A percentile compares a stretch with the other conserved stretches of the same genome.
These are phyloP conservation scores for Arctium minus DNA, from an alignment of 129 eudicot species.

Conservation along the genomic window DNA sequence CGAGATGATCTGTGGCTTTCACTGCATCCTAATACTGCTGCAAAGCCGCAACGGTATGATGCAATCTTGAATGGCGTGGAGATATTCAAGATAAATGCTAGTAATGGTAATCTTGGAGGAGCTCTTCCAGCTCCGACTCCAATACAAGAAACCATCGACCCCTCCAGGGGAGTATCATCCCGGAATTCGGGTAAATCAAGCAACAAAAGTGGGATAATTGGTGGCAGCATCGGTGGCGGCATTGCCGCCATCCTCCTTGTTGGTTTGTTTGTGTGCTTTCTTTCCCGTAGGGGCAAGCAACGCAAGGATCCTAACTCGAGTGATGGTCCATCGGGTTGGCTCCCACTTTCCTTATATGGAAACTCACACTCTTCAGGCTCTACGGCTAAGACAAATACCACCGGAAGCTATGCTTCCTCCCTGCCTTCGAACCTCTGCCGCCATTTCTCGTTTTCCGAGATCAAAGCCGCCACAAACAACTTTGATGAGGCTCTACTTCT, in stretches of 20 bases:
- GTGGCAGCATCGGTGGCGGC: constrained; percentile 80
- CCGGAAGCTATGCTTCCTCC: constrained; percentile 84
- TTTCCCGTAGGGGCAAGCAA: constrained; percentile 47
- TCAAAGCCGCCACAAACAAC: constrained; percentile 91
- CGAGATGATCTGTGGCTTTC: constrained; percentile 67
- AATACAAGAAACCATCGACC: constrained; percentile 29
- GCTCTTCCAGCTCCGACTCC: constrained; percentile 69
- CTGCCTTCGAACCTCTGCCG: constrained; percentile 90
- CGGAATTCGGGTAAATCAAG: constrained; percentile 36
- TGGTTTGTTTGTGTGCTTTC: constrained; percentile 55
- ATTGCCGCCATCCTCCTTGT: constrained; percentile 52
- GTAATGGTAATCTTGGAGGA: constrained; percentile 75
- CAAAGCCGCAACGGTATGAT: constrained; percentile 30
- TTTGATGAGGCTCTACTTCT: constrained; percentile 78
- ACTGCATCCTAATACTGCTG: constrained; percentile 45
- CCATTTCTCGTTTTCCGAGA: constrained; percentile 88
- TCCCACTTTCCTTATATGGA: constrained; percentile 86
- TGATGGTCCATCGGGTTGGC: constrained; percentile 93
- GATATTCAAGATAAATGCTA: constrained; percentile 58
- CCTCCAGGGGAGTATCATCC: background rate
- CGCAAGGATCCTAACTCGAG: constrained; percentile 65
- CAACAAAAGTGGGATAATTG: constrained; percentile 40
- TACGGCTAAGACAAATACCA: constrained; percentile 68
- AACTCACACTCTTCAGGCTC: constrained; percentile 88
- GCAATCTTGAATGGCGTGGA: constrained; percentile 84